Base-by-base conservation (phyloP, 2,329 filamentous ascomycete genomes). In the Aspergillus sp. region DNA sequence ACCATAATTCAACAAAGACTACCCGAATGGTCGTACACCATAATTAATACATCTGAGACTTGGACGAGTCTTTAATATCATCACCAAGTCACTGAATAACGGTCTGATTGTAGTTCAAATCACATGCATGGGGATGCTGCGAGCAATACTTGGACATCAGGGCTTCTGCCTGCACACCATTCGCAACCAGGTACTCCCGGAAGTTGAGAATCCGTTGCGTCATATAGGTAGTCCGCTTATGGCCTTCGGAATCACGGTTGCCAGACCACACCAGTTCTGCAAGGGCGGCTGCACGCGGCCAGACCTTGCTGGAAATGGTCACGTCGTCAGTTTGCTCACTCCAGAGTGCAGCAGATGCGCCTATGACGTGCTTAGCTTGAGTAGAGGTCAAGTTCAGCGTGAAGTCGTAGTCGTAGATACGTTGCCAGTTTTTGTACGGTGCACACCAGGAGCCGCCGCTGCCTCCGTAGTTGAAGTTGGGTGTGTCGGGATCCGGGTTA, bases 371-470 rank as follows among this genome's bases (percentile, higher is more conserved):
- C 42, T 67, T 62, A 34, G 71, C 70, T 52, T 80, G 69, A 0
- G 59, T 52, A 0, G 62, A 63, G 1, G 73, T 75, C 5, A 79
- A 68, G 52, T 72, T 73, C 41, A 60, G 51, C 0, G 74, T 74
- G 57, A 79, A 79, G 63, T 80, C 76, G 58, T 73, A 79, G 67
- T 77, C 68, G 63, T 80, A 80, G 62, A 80, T 78, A 42, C 76
- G 75, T 59, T 79, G 77, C 76, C 76, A 80, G 19, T 75, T 78
- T 60, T 80, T 80, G 68, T 79, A 80, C 0, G 77, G 77, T 0
- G 71, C 73, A 56, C 77, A 80, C 76, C 76, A 80, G n/a, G 73
- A 76, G 12, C 76, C 77, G 35, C 77, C 76, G 26, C 46, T 52
- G 40, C 71, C 77, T n/a, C 67, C 67, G 57, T 74, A 80, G 68